Percentiles rank a stretch among this genome's conserved stretches.
These are phyloP conservation scores for Penicillium manginii DNA, from an alignment of 495 filamentous ascomycete genomes.

Conservation along the genomic window DNA sequence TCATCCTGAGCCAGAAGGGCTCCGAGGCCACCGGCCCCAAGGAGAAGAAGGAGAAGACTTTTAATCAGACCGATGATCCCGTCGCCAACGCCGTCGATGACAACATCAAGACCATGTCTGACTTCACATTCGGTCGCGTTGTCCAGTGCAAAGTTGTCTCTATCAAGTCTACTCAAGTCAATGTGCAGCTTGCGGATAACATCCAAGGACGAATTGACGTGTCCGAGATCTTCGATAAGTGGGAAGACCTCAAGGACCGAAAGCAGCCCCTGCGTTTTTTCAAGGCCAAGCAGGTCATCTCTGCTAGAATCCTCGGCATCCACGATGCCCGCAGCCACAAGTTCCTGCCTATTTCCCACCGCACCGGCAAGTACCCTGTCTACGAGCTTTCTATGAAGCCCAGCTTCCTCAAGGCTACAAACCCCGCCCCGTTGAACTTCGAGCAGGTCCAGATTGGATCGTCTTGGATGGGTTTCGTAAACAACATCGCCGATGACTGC, in stretches of 20 bases:
- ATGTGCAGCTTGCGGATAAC: slow-evolving; percentile 86
- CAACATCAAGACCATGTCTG: slow-evolving; percentile 62
- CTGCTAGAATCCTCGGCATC: slow-evolving; percentile 79
- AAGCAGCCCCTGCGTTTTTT: slow-evolving; percentile 78
- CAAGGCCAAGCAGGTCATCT: slow-evolving; percentile 67
- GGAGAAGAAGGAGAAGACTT: slow-evolving; percentile 31
- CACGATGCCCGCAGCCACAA: slow-evolving; percentile 90
- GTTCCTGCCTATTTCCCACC: slow-evolving; percentile 89
- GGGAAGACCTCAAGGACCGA: slow-evolving; percentile 80
- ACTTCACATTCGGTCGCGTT: slow-evolving; percentile 73
- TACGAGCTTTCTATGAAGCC: slow-evolving; percentile 90
- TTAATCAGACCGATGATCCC: slow-evolving; percentile 38
- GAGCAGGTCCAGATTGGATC: slow-evolving; percentile 75
- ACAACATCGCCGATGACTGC: slow-evolving; percentile 76
- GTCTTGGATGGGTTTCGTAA: slow-evolving; percentile 79
- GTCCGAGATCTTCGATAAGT: slow-evolving; percentile 84
- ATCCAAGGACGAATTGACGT: slow-evolving; percentile 89
- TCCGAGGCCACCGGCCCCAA: slow-evolving; percentile 39
- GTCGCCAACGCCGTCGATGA: slow-evolving; percentile 72
- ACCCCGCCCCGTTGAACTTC: slow-evolving; percentile 65
- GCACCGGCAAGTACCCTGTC: slow-evolving; percentile 72
- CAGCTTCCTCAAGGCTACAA: slow-evolving; percentile 58
- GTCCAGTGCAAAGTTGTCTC: slow-evolving; percentile 79
- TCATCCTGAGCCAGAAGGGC: slow-evolving; percentile 65
- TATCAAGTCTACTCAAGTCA: slow-evolving; percentile 86